These are phyloP conservation scores for Breviolum minutum DNA, from an alignment of 73 alveolate genomes.

Conservation along the genomic window DNA sequence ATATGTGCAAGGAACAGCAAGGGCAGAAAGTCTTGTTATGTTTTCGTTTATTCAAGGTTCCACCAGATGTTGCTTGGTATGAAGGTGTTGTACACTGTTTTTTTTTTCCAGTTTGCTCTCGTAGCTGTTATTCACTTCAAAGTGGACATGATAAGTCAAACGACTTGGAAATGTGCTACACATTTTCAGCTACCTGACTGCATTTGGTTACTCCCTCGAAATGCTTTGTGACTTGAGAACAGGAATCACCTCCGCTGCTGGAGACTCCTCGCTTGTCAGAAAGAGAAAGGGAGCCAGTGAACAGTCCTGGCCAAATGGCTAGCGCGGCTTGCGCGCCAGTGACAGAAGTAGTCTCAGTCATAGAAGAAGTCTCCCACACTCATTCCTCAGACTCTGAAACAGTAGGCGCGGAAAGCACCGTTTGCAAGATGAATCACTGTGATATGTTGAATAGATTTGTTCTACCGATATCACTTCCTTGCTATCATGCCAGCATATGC, in stretches of 20 bases:
- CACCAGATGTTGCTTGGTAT: too few species aligned
- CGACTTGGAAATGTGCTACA: too few species aligned
- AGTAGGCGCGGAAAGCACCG: background rate
- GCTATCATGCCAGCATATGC: too few species aligned
- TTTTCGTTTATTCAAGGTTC: too few species aligned
- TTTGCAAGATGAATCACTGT: background rate
- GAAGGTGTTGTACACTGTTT: too few species aligned
- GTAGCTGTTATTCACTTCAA: background rate
- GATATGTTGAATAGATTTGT: background rate
- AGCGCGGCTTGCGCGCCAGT: background rate
- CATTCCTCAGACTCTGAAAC: background rate
- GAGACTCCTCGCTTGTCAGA: constrained; percentile 5
- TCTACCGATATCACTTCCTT: too few species aligned
- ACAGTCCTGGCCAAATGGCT: background rate
- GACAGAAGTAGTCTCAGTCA: background rate
- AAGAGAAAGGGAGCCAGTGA: background rate
- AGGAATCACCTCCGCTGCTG: background rate
- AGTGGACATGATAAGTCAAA: too few species aligned
- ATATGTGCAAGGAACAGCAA: background rate
- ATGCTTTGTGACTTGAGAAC: too few species aligned
- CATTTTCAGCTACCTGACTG: too few species aligned
- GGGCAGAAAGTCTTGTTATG: too few species aligned
- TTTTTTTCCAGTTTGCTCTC: background rate
- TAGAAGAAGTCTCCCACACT: background rate
- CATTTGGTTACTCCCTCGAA: too few species aligned